Base-by-base conservation (phyloP, 768 basidiomycete genomes). In the Phylloporus sp. region DNA sequence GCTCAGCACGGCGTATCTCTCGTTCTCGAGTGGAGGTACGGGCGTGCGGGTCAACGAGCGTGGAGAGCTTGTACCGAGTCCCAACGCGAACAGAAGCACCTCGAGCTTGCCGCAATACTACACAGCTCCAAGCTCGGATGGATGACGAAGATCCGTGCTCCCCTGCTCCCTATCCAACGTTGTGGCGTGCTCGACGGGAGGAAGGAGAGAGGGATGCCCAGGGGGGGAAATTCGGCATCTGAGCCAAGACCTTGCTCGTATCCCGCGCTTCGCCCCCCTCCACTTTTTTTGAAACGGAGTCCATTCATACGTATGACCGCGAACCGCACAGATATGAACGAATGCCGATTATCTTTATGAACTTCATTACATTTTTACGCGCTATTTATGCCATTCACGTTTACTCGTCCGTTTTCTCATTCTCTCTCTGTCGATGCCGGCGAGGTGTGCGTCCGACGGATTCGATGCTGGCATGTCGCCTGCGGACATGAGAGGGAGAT, bases 331-430 rank as follows among this genome's bases (percentile, higher is more conserved):
- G 40, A 53, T 43, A 49, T 21, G 41, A 52, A 23, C 41, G 37
- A 44, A 52, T 38, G 24, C 35, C 23, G 55, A 53, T 60, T 60
- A 60, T 60, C 59, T 48, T 61, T 60, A 60, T 60, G 52, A 61
- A 33, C 17, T 38, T 55, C 24, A 32, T 44, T 40, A 46, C 18
- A 46, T 13, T 20, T n/a, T 20, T n/a, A 43, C 43, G 57, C 44
- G 39, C 23, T 57, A 61, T 62, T 59, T 62, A 61, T 54, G 60
- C 50, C 45, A 57, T 57, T 57, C 35, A 59, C 21, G 46, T 26
- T 46, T n/a, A 40, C 33, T 10, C 29, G 1, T 4, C 6, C n/a
- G 3, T 44, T 35, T 36, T 28, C n/a, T n/a, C n/a, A n/a, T n/a
- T n/a, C n/a, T n/a, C n/a, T n/a, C n/a, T 26, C 23, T 21, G 43